Conservation (phyloP, 2,329 filamentous ascomycete genomes). For the Aurifilum marmelostoma region DNA sequence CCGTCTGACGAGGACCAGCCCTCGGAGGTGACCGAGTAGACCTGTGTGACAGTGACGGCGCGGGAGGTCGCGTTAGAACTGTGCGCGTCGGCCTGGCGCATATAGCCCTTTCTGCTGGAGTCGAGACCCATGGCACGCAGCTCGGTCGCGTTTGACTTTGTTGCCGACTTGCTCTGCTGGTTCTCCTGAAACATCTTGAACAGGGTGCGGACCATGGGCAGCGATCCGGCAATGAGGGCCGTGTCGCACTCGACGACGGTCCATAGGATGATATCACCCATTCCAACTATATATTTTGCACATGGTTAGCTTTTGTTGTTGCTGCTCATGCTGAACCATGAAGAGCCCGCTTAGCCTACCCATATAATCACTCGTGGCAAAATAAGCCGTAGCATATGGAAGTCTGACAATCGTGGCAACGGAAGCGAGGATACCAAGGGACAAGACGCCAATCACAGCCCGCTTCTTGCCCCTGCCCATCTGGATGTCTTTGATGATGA, state of each 20-base stretch:
- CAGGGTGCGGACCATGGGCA: slow-evolving; percentile 27
- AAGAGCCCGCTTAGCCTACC: neutral
- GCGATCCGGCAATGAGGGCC: slow-evolving; percentile 28
- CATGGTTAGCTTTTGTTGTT: neutral
- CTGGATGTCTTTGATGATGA: slow-evolving; percentile 24
- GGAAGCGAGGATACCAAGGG: slow-evolving; percentile 25
- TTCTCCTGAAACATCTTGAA: slow-evolving; percentile 15
- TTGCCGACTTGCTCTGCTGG: neutral
- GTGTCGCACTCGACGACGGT: slow-evolving; percentile 28
- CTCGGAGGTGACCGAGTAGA: neutral
- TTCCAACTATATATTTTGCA: slow-evolving; percentile 5
- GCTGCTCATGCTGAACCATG: too few species aligned
- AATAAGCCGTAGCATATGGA: neutral
- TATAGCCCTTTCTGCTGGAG: neutral
- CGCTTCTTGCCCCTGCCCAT: slow-evolving; percentile 25
- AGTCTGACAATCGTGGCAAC: slow-evolving; percentile 27
- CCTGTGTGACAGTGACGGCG: neutral
- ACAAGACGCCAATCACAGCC: slow-evolving; percentile 21
- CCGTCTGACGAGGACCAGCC: neutral
- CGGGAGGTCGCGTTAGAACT: neutral
- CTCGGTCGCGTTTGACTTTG: neutral
- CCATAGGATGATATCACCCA: slow-evolving; percentile 28
- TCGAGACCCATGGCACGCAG: slow-evolving; percentile 1
- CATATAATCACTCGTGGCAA: neutral
- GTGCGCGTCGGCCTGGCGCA: neutral